These are phyloP conservation scores for Botrytis cinerea DNA, from an alignment of 2,329 filamentous ascomycete species.

Conservation along the genomic window DNA sequence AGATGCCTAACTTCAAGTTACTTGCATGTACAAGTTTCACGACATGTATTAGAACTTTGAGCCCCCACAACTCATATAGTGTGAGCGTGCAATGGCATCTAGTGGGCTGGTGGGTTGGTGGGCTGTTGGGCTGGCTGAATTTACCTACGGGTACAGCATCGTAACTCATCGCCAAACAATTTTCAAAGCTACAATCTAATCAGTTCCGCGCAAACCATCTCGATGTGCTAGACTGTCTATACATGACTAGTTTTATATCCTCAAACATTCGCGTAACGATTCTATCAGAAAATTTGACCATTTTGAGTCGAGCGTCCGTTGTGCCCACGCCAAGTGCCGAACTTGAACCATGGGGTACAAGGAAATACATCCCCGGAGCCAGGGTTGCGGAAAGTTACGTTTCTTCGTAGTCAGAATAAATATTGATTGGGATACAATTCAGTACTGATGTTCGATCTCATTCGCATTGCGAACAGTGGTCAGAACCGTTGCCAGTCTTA, in stretches of 20 bases:
- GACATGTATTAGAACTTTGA: not conserved
- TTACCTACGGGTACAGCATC: not conserved
- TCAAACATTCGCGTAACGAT: not conserved
- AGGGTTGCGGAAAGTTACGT: slow-evolving; percentile 6
- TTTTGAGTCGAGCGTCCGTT: not conserved
- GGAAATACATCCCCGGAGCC: not conserved
- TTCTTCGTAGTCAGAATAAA: not conserved
- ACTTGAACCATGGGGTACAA: slow-evolving; percentile 3
- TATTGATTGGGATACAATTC: not conserved
- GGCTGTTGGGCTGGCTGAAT: not conserved
- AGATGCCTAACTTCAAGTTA: not conserved
- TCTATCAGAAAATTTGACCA: not conserved
- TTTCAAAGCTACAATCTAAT: not conserved
- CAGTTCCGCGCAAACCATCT: not conserved
- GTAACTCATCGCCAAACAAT: not conserved
- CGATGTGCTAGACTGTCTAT: not conserved
- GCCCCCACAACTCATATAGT: not conserved
- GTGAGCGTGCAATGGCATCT: not conserved
- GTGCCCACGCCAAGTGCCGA: slow-evolving; percentile 1
- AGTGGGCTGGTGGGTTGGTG: not conserved
- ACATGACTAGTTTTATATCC: not conserved
- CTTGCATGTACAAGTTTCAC: not conserved
- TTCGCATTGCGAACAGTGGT: not conserved
- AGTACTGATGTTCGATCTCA: slow-evolving; percentile 1
- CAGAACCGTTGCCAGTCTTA: not conserved